Evolutionary conservation across 345 rosid genomes (phyloP).

Genomic region (Eucalyptus tenuipes): DNA sequence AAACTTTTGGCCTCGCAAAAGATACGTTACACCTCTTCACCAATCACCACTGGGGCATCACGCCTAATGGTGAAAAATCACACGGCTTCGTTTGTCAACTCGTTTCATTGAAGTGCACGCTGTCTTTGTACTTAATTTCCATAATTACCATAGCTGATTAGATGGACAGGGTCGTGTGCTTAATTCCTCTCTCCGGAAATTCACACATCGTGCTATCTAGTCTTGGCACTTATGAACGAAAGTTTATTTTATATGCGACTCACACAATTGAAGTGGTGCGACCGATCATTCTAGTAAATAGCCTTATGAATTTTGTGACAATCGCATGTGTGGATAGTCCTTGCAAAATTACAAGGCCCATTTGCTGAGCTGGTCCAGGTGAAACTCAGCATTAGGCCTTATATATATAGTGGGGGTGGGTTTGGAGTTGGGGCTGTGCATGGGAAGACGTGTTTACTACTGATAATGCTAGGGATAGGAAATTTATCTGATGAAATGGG

Average conservation of each 20-base stretch:
- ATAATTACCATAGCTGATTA: background rate
- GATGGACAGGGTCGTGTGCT: background rate
- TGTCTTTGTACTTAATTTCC: background rate
- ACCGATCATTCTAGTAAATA: background rate
- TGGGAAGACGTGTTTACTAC: background rate
- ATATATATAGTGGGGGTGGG: background rate
- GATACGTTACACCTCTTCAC: background rate
- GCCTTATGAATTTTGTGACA: background rate
- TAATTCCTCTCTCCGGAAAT: background rate
- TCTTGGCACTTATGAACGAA: rapidly evolving
- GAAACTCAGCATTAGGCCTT: background rate
- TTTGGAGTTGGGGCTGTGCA: background rate
- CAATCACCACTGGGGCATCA: background rate
- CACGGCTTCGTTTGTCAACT: background rate
- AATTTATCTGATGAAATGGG: background rate
- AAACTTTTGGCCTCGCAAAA: background rate
- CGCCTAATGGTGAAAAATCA: background rate
- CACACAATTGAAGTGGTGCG: background rate
- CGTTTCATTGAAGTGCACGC: background rate
- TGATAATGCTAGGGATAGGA: background rate
- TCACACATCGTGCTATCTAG: background rate
- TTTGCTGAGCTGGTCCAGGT: background rate
- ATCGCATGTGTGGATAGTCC: background rate
- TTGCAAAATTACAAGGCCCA: background rate
- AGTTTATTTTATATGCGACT: background rate